A percentile compares a stretch with the other conserved stretches of the same genome.
Conservation (phyloP, 2,329 filamentous ascomycete genomes). For the Hypoxylon sp. region DNA sequence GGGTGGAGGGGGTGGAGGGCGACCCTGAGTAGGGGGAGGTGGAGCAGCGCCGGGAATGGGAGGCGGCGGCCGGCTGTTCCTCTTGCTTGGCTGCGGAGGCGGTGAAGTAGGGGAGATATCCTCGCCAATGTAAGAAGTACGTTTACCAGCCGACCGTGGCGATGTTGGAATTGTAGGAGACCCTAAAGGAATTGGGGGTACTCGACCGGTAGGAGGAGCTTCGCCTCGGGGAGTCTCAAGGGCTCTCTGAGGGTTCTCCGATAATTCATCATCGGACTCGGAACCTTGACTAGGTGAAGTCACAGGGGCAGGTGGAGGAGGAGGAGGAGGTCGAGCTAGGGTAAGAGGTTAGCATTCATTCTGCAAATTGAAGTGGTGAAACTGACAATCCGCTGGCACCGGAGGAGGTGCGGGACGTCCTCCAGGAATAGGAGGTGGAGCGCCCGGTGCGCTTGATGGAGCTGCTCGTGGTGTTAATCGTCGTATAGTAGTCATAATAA, state of each 20-base stretch:
- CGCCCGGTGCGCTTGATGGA: constrained; percentile 51
- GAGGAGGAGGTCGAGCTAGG: constrained; percentile 74
- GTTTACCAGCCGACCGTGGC: constrained; percentile 56
- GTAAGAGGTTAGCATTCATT: constrained; percentile 49
- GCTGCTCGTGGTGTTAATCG: constrained; percentile 51
- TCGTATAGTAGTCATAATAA: constrained; percentile 35
- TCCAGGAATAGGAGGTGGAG: constrained; percentile 63
- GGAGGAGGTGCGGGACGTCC: constrained; percentile 70
- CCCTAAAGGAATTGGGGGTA: constrained; percentile 61
- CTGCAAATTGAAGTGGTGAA: constrained; percentile 10
- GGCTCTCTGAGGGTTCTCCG: constrained; percentile 64
- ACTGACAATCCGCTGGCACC: constrained; percentile 74
- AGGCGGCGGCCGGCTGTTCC: constrained; percentile 70
- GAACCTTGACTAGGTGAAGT: constrained; percentile 82
- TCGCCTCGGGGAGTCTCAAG: constrained; percentile 59
- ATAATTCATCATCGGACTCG: constrained; percentile 90
- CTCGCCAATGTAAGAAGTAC: constrained; percentile 56
- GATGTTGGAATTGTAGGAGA: constrained; percentile 64
- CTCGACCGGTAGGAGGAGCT: constrained; percentile 57
- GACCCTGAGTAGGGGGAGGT: constrained; percentile 65
- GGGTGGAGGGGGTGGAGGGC: constrained; percentile 78
- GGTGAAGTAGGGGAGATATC: constrained; percentile 59
- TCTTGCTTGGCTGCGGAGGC: constrained; percentile 62
- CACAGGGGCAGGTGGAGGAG: constrained; percentile 65
- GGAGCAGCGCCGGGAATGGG: constrained; percentile 73